Conservation (phyloP, 2,329 filamentous ascomycete genomes). For the Remersonia thermophila region DNA sequence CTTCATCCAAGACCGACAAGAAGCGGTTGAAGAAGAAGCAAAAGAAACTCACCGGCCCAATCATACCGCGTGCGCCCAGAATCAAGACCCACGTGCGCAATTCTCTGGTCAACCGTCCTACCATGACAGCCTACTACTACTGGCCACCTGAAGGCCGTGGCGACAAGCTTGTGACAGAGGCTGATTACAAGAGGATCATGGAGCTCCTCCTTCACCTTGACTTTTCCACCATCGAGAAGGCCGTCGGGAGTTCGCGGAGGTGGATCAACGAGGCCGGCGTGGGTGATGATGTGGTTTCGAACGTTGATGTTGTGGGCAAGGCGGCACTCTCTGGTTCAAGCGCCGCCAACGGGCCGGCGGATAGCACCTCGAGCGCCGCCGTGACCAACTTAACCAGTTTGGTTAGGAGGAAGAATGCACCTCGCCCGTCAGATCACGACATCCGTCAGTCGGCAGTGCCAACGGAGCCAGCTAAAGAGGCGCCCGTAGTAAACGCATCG, state of each 20-base stretch:
- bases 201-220: slow-evolving; percentile 63
- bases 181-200: slow-evolving; percentile 52
- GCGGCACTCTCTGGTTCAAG: slow-evolving; percentile 6
- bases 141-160: slow-evolving; percentile 54
- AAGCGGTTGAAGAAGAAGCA: slow-evolving; percentile 33
- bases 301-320: slow-evolving; percentile 35
- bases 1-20: slow-evolving; percentile 18
- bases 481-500: slow-evolving; percentile 13
- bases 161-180: slow-evolving; percentile 48
- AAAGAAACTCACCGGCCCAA: slow-evolving; percentile 42
- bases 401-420: slow-evolving; percentile 25
- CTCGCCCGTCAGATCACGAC: background rate
- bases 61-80: slow-evolving; percentile 50
- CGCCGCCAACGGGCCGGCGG: slow-evolving; percentile 16
- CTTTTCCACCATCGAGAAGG: slow-evolving; percentile 54
- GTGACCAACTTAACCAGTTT: slow-evolving; percentile 38
- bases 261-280: slow-evolving; percentile 58
- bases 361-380: slow-evolving; percentile 7
- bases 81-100: slow-evolving; percentile 48
- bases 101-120: slow-evolving; percentile 36
- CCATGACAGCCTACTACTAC: slow-evolving; percentile 47
- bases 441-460: background rate
- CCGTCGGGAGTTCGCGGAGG: slow-evolving; percentile 50
- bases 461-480: background rate
- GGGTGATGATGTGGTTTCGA: slow-evolving; percentile 34